Conservation (phyloP, 108 stramenopile species). For the Skeletonema potamos region DNA sequence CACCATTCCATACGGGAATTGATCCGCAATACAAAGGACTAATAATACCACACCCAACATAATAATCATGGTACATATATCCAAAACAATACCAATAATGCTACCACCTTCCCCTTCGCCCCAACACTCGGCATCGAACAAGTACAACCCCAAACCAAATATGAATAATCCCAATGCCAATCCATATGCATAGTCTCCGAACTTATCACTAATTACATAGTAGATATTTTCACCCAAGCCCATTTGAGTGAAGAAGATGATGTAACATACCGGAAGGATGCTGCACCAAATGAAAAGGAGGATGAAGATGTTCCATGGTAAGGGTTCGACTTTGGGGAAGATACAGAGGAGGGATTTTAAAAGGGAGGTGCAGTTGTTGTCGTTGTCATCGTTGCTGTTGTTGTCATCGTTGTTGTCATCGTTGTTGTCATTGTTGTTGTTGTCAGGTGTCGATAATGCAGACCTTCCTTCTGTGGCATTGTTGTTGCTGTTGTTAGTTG, state of each 20-base stretch:
- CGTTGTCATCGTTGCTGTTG: background rate
- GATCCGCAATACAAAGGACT: conserved; percentile 17
- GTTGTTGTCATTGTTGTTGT: background rate
- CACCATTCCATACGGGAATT: conserved; percentile 49
- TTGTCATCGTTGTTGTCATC: background rate
- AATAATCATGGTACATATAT: conserved; percentile 4
- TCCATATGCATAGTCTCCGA: too few relatives aligned
- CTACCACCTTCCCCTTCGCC: conserved; percentile 18
- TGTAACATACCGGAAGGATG: conserved; percentile 30
- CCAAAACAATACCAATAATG: conserved; percentile 2
- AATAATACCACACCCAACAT: conserved; percentile 22
- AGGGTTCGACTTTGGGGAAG: conserved; percentile 40
- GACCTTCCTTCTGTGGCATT: too few relatives aligned
- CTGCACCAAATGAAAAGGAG: conserved; percentile 16
- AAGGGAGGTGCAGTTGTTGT: background rate
- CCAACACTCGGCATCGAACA: conserved; percentile 41
- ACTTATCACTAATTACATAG: too few relatives aligned
- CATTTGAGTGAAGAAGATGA: background rate
- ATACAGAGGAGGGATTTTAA: conserved; percentile 16
- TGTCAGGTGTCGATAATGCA: too few relatives aligned
- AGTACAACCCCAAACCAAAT: conserved; percentile 31
- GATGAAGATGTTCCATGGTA: conserved; percentile 35
- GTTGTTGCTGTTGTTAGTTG: too few relatives aligned
- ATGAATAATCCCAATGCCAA: background rate
- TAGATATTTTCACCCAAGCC: too few relatives aligned